Evolutionary conservation across 148 eudicot genomes (phyloP).

Genomic region (Cornus florida): DNA sequence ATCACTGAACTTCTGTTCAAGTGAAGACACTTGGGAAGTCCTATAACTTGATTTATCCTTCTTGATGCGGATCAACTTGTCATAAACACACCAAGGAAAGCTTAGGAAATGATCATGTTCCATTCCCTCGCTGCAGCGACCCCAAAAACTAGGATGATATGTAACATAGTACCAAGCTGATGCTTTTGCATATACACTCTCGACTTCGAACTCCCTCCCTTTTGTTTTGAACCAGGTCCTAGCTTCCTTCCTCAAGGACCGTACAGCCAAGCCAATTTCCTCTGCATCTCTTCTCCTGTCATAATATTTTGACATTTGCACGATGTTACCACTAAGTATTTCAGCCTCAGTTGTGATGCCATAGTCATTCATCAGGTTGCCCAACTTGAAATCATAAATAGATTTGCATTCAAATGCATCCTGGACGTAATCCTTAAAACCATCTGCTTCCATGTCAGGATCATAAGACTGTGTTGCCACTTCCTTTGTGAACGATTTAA

Average conservation of each 20-base stretch:
- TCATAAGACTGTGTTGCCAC: constrained; percentile 35
- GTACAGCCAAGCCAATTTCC: constrained; percentile 34
- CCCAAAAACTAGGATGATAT: constrained; percentile 46
- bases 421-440: constrained; percentile 32
- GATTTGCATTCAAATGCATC: constrained; percentile 39
- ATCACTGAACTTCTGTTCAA: constrained; percentile 20
- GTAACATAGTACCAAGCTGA: constrained; percentile 75
- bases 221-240: constrained; percentile 34
- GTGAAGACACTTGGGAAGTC: constrained; percentile 7
- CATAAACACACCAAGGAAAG: constrained; percentile 66
- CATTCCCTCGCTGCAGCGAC: constrained; percentile 39
- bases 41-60: constrained; percentile 19
- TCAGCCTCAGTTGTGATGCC: constrained; percentile 51
- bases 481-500: constrained; percentile 27
- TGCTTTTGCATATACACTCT: constrained; percentile 44
- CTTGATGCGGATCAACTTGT: constrained; percentile 48
- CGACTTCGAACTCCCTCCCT: constrained; percentile 9
- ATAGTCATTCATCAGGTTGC: constrained; percentile 46
- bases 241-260: constrained; percentile 46
- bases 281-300: constrained; percentile 46
- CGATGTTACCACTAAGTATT: constrained; percentile 44
- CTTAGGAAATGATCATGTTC: constrained; percentile 47
- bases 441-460: constrained; percentile 41
- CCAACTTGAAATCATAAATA: constrained; percentile 42
- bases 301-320: constrained; percentile 42